These are phyloP conservation scores for Diplotaxis tenuifolia DNA, from an alignment of 345 rosid genomes.

Conservation along the genomic window DNA sequence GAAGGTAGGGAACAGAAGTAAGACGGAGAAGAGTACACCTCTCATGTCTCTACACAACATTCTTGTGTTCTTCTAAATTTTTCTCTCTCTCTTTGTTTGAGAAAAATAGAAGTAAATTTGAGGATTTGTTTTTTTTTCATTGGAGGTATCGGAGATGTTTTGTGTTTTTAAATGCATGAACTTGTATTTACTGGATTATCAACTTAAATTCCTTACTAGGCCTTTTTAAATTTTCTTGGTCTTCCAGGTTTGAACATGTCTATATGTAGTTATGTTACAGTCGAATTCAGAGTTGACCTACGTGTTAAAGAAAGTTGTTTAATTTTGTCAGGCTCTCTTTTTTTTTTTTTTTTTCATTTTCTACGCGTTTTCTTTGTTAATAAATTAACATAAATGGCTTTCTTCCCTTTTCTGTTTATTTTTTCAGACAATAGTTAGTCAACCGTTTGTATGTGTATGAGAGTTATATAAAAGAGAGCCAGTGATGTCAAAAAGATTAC, in stretches of 20 bases:
- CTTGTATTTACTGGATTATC: not conserved
- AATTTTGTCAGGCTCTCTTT: not conserved
- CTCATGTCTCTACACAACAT: conserved; percentile 31
- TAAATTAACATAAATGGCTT: not conserved
- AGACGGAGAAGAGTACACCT: conserved; percentile 28
- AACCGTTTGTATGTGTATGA: not conserved
- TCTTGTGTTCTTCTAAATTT: not conserved
- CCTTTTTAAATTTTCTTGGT: not conserved
- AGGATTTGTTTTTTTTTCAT: not conserved
- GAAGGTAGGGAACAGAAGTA: conserved; percentile 37
- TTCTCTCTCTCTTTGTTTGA: not conserved
- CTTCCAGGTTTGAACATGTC: conserved; percentile 1
- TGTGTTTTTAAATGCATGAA: conserved; percentile 9
- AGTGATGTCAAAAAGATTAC: not conserved
- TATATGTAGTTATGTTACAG: not conserved
- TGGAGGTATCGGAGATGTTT: conserved; percentile 17
- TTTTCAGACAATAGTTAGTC: not conserved
- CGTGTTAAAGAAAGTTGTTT: not conserved
- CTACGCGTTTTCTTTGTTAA: not conserved
- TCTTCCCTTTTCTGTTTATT: not conserved
- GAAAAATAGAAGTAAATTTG: not conserved
- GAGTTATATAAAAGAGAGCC: not conserved
- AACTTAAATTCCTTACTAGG: not conserved
- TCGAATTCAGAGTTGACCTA: conserved; percentile 17
- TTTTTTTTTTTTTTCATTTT: not conserved